Conservation (phyloP, 805 yeast species). For the Zygosaccharomyces bailii region DNA sequence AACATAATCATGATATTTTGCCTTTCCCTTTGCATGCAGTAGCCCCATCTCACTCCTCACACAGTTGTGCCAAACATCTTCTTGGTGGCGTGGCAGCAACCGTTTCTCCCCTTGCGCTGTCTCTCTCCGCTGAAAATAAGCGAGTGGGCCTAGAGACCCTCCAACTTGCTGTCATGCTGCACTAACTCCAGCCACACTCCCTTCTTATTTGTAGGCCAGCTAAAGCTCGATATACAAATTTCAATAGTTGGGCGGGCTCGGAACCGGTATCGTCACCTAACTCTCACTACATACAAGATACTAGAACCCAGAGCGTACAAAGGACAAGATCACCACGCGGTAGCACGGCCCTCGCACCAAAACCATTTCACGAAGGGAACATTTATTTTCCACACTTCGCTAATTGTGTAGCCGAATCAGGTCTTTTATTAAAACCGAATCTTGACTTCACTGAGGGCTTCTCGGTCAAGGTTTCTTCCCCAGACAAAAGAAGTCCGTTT, state of each 20-base stretch:
- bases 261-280: neutral
- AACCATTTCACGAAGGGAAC: neutral
- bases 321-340: neutral
- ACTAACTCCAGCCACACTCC: neutral
- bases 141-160: neutral
- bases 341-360: neutral
- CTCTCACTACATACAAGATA: neutral
- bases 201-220: neutral
- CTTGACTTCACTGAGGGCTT: neutral
- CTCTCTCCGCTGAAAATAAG: neutral
- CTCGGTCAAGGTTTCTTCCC: neutral
- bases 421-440: neutral
- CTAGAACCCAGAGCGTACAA: neutral
- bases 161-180: neutral
- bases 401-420: neutral
- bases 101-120: neutral
- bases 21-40: neutral
- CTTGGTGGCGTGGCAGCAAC: neutral
- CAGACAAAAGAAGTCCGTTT: constrained; percentile 19
- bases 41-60: neutral
- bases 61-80: neutral
- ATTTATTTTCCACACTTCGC: neutral
- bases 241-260: neutral
- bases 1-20: neutral
- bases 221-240: neutral